Evolutionary conservation across 306 rosid species (phyloP).

Genomic region (Cicer chorassanicum): DNA sequence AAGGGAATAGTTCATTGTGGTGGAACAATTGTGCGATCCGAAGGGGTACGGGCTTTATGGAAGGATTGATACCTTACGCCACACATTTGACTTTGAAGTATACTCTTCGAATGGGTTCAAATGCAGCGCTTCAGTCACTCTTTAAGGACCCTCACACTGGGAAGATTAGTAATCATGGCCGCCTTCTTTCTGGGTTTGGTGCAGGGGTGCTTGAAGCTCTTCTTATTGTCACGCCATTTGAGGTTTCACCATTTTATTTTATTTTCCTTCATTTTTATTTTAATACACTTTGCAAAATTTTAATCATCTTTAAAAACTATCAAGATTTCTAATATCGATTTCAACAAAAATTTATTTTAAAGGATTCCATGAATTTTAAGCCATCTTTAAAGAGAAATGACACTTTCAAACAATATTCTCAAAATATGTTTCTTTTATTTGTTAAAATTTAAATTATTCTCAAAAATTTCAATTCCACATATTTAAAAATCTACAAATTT

Average conservation of each 20-base stretch:
- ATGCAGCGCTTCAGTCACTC: conserved; percentile 72
- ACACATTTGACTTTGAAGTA: conserved; percentile 92
- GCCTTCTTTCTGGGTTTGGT: conserved; percentile 89
- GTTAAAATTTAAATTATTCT: too few species aligned
- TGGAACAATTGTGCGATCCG: conserved; percentile 64
- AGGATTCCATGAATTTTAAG: too few species aligned
- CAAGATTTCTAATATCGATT: too few species aligned
- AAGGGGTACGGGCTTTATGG: conserved; percentile 94
- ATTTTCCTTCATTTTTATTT: too few species aligned
- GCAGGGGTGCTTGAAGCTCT: conserved; percentile 98
- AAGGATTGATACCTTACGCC: conserved; percentile 91
- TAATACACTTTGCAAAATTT: too few species aligned
- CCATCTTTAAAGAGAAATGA: too few species aligned
- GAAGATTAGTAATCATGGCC: conserved; percentile 68
- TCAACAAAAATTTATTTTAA: too few species aligned
- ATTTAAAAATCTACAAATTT: too few species aligned
- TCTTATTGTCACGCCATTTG: conserved; percentile 88
- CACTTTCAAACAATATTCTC: too few species aligned
- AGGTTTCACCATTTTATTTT: conserved; percentile 55
- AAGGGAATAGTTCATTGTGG: conserved; percentile 90
- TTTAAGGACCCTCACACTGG: conserved; percentile 86
- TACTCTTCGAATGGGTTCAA: conserved; percentile 93
- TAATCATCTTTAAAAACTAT: too few species aligned
- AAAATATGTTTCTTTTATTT: too few species aligned
- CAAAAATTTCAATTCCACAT: too few species aligned